These are phyloP conservation scores for Parastagonospora avenae DNA, from an alignment of 2,329 filamentous ascomycete species.

Conservation along the genomic window DNA sequence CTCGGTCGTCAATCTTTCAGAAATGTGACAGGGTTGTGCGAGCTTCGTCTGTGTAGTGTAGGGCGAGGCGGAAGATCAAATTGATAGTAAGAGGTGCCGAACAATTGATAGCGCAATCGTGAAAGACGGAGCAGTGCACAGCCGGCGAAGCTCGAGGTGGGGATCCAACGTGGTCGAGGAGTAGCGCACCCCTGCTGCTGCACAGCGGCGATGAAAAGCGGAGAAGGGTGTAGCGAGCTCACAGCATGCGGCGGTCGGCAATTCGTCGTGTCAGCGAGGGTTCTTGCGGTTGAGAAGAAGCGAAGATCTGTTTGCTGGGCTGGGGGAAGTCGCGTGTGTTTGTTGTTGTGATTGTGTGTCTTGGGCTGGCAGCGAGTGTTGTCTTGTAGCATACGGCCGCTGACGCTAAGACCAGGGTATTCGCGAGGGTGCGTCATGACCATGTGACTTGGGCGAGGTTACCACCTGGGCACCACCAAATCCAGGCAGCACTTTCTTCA, in stretches of 20 bases:
- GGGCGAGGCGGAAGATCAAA: neutral
- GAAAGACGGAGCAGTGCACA: neutral
- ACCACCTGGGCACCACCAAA: neutral
- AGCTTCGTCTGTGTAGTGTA: neutral
- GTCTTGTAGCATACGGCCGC: slow-evolving; percentile 5
- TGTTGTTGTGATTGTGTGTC: slow-evolving; percentile 28
- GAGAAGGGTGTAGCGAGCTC: slow-evolving; percentile 23
- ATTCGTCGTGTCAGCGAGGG: slow-evolving; percentile 8
- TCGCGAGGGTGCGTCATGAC: slow-evolving; percentile 15
- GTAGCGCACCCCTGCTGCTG: slow-evolving; percentile 26
- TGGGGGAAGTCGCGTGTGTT: slow-evolving; percentile 24
- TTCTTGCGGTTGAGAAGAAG: slow-evolving; percentile 12
- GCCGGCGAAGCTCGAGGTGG: slow-evolving; percentile 25
- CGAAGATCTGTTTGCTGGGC: slow-evolving; percentile 24
- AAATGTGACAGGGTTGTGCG: neutral
- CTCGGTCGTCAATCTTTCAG: too few species aligned
- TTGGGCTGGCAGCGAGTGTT: slow-evolving; percentile 12
- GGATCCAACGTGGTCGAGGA: slow-evolving; percentile 30
- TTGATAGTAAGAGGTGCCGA: neutral
- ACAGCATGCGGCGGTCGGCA: slow-evolving; percentile 8
- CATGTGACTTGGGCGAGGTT: slow-evolving; percentile 7
- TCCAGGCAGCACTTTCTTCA: slow-evolving; percentile 5
- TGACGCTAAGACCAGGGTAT: slow-evolving; percentile 2
- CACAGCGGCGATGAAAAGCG: slow-evolving; percentile 34
- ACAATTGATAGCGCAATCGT: neutral